These are phyloP conservation scores for Pulveroboletus ravenelii DNA, from an alignment of 768 basidiomycete species.

Conservation along the genomic window DNA sequence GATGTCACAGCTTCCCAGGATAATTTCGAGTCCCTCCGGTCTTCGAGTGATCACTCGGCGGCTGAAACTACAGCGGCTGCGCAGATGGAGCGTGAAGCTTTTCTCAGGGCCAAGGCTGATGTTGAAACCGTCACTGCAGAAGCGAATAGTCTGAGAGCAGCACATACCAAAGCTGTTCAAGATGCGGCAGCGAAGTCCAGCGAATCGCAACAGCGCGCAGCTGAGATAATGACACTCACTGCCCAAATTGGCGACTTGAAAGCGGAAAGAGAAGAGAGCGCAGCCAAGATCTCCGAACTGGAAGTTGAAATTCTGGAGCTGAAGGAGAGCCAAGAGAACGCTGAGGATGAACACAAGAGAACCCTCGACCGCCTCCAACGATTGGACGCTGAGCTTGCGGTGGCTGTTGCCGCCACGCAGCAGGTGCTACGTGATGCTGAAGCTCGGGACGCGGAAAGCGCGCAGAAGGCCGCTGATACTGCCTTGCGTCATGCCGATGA, in stretches of 20 bases:
- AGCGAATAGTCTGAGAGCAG: conserved; percentile 43
- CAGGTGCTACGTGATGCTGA: conserved; percentile 43
- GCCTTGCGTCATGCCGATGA: conserved; percentile 43
- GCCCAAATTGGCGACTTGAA: conserved; percentile 50
- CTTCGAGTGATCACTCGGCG: conserved; percentile 40
- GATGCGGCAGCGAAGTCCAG: conserved; percentile 43
- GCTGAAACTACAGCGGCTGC: conserved; percentile 46
- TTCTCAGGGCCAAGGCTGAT: conserved; percentile 60
- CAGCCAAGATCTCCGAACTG: conserved; percentile 69
- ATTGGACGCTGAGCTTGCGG: conserved; percentile 51
- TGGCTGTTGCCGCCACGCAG: conserved; percentile 44
- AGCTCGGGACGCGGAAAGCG: conserved; percentile 45
- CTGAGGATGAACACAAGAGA: conserved; percentile 54
- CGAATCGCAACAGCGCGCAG: conserved; percentile 44
- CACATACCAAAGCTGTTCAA: conserved; percentile 46
- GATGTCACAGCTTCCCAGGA: conserved; percentile 49
- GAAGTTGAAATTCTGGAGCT: conserved; percentile 79
- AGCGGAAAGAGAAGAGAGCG: conserved; percentile 64
- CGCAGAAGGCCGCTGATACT: conserved; percentile 37
- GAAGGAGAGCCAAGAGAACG: conserved; percentile 62
- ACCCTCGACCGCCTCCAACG: conserved; percentile 42
- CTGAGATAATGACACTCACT: conserved; percentile 40
- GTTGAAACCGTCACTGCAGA: conserved; percentile 53
- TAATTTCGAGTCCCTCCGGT: conserved; percentile 47
- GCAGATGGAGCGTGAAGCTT: conserved; percentile 57